Percentiles rank a stretch among this genome's conserved stretches.
Conservation (phyloP, 2,329 filamentous ascomycete species). For the Stemphylium vesicarium region DNA sequence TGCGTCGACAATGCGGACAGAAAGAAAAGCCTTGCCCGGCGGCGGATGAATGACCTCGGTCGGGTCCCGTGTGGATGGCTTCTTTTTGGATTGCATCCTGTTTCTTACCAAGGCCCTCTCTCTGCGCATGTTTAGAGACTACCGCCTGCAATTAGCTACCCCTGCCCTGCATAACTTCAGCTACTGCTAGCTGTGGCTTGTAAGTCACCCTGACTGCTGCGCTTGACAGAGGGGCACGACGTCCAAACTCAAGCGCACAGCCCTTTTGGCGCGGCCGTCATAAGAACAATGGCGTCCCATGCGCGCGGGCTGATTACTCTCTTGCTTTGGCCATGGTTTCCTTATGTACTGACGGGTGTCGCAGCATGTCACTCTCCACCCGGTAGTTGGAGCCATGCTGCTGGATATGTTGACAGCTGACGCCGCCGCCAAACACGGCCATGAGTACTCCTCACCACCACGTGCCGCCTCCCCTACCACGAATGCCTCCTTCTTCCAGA, state of each 20-base stretch:
- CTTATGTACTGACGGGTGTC: constrained; percentile 17
- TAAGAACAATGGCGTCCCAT: constrained; percentile 25
- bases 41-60: constrained; percentile 8
- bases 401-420: constrained; percentile 49
- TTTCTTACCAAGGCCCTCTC: not conserved
- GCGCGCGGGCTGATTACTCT: not conserved
- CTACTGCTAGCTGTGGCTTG: constrained; percentile 37
- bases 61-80: constrained; percentile 1
- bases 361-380: constrained; percentile 27
- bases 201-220: constrained; percentile 29
- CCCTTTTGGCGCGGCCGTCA: constrained; percentile 15
- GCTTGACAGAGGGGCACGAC: constrained; percentile 20
- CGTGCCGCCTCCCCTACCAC: constrained; percentile 22
- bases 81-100: not conserved
- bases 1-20: constrained; percentile 26
- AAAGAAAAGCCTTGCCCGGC: constrained; percentile 5
- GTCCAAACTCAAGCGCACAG: constrained; percentile 33
- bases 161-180: constrained; percentile 22
- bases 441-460: constrained; percentile 39
- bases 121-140: not conserved
- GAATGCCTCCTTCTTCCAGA: constrained; percentile 39
- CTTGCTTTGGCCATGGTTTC: constrained; percentile 10
- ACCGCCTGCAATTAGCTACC: constrained; percentile 8
- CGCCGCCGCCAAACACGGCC: constrained; percentile 43
- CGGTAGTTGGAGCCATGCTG: constrained; percentile 38